Percentiles rank a stretch among this genome's conserved stretches.
Evolutionary conservation across 306 rosid species (phyloP).

Genomic region (Lathyrus tuberosus): DNA sequence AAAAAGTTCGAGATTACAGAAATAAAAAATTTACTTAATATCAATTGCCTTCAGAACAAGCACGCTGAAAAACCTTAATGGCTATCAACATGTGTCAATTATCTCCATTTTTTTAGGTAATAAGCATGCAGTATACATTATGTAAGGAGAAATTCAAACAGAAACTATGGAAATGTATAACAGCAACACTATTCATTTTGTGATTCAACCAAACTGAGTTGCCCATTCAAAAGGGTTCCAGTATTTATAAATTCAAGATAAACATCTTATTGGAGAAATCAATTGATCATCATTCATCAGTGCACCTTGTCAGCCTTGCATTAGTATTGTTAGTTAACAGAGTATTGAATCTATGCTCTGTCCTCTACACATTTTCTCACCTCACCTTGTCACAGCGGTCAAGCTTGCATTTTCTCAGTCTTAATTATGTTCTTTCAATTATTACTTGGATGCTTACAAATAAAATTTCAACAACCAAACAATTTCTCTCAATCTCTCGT

Average conservation of each 20-base stretch:
- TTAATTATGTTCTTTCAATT: constrained; percentile 11
- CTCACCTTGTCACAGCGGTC: not conserved
- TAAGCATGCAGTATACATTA: constrained; percentile 8
- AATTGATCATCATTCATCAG: constrained; percentile 8
- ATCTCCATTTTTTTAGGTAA: constrained; percentile 25
- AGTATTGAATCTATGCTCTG: constrained; percentile 11
- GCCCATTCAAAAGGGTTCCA: constrained; percentile 3
- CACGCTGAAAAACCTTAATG: not conserved
- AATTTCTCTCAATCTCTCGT: not conserved
- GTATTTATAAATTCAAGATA: constrained; percentile 19
- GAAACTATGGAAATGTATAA: constrained; percentile 5
- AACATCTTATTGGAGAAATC: constrained; percentile 9
- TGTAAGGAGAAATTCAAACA: not conserved
- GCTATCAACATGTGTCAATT: constrained; percentile 7
- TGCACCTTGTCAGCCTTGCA: not conserved
- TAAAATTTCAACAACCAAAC: constrained; percentile 26
- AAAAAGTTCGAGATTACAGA: no score
- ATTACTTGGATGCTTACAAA: constrained; percentile 24
- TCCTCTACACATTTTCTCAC: constrained; percentile 4
- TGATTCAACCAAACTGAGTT: not conserved
- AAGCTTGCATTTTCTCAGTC: not conserved
- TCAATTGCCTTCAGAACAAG: constrained; percentile 16
- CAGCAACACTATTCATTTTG: constrained; percentile 8
- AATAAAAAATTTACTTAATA: not conserved
- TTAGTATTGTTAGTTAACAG: not conserved